Base-by-base conservation (phyloP, 345 rosid genomes). In the Eucalyptus grandis region DNA sequence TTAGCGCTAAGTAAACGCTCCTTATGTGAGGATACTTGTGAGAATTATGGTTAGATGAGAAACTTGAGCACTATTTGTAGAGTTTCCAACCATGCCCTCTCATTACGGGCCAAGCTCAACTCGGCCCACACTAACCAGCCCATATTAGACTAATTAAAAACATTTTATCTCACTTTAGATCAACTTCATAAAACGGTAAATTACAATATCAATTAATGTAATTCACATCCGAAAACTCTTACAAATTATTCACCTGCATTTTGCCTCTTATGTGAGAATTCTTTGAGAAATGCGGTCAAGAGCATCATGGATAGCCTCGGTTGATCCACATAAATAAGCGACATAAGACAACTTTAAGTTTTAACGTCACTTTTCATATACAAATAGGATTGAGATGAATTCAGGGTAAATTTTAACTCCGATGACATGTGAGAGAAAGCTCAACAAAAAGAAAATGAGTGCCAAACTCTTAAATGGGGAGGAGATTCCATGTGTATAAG, bases 61-160 rank as follows among this genome's bases (percentile, higher is more conserved):
- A 8, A 50, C 6, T 50, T 49, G 51, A 49, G 17, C 7, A 49
- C 7, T 14, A 14, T 49, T 14, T 49, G 14, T 49, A 49, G 16
- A 49, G 51, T 49, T 15, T 50, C 19, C 19, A 50, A 50, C 3
- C 1, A 50, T 0, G 19, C 7, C 3, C 19, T 3, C 3, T 15
- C 0, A 15, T 50, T 50, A 15, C 1, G 19, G 1, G 19, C 0
- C 19, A 50, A 0, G 0, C 19, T 50, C 19, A 50, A 50, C 53
- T 50, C 3, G 3, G 3, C 0, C 0, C 3, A 50, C 3, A 50
- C 0, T 50, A 50, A 3, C 8, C 19, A 50, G 3, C 19, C 1
- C 3, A 50, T 50, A 50, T 50, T 50, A 50, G 0, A 15, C 19
- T 50, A 50, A 50, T 50, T 50, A 50, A 2, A 50, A 50, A 15